Percentiles rank a stretch among this genome's conserved stretches.
Conservation (phyloP, 768 basidiomycete species). For the Galerina marginata region DNA sequence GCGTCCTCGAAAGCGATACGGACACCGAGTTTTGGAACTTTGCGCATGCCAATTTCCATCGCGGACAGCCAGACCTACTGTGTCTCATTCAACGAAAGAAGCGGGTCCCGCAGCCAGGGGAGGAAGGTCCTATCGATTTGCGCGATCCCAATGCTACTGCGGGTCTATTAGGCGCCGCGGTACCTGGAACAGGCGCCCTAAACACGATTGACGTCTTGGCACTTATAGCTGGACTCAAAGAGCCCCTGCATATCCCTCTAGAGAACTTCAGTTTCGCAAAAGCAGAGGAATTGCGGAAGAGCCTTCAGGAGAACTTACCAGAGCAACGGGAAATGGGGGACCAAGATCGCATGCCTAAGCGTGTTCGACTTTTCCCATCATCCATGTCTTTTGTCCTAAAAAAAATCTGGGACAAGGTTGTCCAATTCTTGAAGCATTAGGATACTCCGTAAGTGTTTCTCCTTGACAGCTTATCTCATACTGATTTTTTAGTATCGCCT, state of each 20-base stretch:
- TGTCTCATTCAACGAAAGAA: conserved; percentile 91
- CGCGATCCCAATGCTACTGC: conserved; percentile 23
- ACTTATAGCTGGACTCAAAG: too few relatives aligned
- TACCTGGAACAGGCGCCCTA: not conserved
- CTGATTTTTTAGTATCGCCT: not conserved
- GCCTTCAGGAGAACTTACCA: conserved; percentile 2
- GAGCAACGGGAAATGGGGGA: conserved; percentile 1
- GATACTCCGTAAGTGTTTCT: too few relatives aligned
- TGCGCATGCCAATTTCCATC: conserved; percentile 85
- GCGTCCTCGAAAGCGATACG: conserved; percentile 83
- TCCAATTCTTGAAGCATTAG: too few relatives aligned
- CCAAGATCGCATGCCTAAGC: not conserved
- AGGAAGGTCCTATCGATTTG: conserved; percentile 43
- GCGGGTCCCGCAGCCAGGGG: conserved; percentile 47
- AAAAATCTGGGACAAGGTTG: too few relatives aligned
- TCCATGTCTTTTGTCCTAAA: not conserved
- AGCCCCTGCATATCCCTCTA: too few relatives aligned
- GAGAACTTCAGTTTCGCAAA: not conserved
- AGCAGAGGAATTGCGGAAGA: conserved; percentile 7
- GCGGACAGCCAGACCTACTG: conserved; percentile 87
- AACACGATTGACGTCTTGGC: not conserved
- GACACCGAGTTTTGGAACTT: conserved; percentile 92
- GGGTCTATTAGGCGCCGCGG: conserved; percentile 7
- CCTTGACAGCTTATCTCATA: too few relatives aligned
- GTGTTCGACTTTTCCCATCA: not conserved